A percentile compares a stretch with the other conserved stretches of the same genome.
Conservation (phyloP, 345 rosid genomes). For the Citrus medica region DNA sequence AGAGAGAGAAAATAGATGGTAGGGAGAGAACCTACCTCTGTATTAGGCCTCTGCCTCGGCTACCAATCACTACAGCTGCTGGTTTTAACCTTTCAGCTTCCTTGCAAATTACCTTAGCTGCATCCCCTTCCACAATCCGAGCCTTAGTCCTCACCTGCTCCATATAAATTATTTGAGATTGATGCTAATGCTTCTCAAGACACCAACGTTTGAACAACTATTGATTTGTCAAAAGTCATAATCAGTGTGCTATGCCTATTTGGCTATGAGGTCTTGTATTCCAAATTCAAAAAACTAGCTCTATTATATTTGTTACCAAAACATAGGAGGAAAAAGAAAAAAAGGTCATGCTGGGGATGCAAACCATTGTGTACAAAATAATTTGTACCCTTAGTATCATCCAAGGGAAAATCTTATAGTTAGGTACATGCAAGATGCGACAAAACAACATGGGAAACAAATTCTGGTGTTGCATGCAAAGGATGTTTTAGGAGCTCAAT, state of each 20-base stretch:
- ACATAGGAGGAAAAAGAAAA: not conserved
- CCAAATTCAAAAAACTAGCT: not conserved
- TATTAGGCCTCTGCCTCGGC: constrained; percentile 79
- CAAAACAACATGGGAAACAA: not conserved
- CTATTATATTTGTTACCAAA: not conserved
- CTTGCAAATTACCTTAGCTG: constrained; percentile 71
- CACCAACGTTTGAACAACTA: not conserved
- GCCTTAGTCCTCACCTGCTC: constrained; percentile 60
- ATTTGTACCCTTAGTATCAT: too few species aligned
- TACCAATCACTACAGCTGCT: constrained; percentile 88
- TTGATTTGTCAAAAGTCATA: not conserved
- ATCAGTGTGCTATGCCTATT: not conserved
- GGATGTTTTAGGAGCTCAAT: not conserved
- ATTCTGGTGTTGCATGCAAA: too few species aligned
- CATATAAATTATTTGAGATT: constrained; percentile 1
- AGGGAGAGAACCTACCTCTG: constrained; percentile 46
- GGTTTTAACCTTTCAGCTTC: constrained; percentile 84
- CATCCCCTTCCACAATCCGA: constrained; percentile 76
- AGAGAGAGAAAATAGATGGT: not conserved
- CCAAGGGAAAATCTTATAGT: too few species aligned
- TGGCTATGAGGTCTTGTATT: not conserved
- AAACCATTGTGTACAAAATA: not conserved
- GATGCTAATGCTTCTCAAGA: not conserved
- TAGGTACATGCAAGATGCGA: not conserved
- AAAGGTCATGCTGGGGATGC: not conserved